Percentiles rank a stretch among this genome's conserved stretches.
phyloP scores from a whole-genome alignment of 345 rosid species.

The Eucalyptus curtisii region DNA sequence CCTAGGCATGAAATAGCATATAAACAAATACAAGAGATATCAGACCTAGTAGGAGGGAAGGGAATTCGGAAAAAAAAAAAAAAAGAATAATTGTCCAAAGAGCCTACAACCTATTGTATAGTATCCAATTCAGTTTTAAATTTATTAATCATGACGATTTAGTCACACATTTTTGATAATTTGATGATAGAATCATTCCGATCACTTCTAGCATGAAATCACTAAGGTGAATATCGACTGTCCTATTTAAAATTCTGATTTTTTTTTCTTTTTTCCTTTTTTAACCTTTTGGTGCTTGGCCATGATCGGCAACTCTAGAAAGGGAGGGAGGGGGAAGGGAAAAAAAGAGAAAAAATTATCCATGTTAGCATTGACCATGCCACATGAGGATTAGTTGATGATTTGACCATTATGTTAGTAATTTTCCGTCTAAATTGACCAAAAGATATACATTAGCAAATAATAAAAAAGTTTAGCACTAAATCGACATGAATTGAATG shows the following conservation, averaged over 20 bases:
- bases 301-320: too few species aligned
- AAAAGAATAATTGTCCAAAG: rapidly evolving
- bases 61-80: too few species aligned
- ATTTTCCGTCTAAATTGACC: rapidly evolving
- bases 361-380: rapidly evolving
- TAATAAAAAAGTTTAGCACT: rapidly evolving
- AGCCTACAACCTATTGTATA: rapidly evolving
- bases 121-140: rapidly evolving
- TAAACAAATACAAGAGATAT: neutral
- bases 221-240: rapidly evolving
- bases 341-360: too few species aligned
- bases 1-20: rapidly evolving
- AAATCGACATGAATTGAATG: rapidly evolving
- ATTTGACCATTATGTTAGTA: rapidly evolving
- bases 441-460: rapidly evolving
- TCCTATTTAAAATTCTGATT: too few species aligned
- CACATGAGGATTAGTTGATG: rapidly evolving
- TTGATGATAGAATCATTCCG: rapidly evolving
- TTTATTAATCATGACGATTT: rapidly evolving
- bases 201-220: rapidly evolving
- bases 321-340: rapidly evolving
- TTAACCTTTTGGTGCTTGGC: neutral
- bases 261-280: too few species aligned
- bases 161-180: rapidly evolving
- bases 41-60: neutral